Evolutionary conservation across 441 rosid genomes (phyloP).

Genomic region (Erodium moschatum): DNA sequence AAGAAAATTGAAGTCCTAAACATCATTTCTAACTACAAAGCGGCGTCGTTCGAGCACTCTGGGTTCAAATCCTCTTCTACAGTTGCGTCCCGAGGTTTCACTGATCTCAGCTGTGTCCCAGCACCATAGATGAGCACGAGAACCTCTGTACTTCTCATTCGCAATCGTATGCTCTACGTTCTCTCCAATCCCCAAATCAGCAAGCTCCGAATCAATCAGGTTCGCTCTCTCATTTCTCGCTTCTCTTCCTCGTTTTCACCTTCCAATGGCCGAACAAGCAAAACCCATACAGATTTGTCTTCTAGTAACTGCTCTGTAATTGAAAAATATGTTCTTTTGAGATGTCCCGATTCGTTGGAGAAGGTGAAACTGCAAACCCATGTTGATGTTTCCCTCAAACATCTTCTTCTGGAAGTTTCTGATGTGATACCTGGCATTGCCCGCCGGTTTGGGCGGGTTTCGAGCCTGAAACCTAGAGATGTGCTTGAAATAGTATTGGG

Average conservation of each 20-base stretch:
- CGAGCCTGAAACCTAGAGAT: slow-evolving; percentile 41
- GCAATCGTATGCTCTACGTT: slow-evolving; percentile 32
- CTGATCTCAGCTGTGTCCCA: not conserved
- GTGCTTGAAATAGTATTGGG: slow-evolving; percentile 51
- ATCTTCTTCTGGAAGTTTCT: slow-evolving; percentile 44
- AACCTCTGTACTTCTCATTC: not conserved
- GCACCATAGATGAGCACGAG: not conserved
- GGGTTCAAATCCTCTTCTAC: too few species aligned
- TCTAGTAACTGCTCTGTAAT: slow-evolving; percentile 24
- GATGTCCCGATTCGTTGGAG: slow-evolving; percentile 21
- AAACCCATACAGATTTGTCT: slow-evolving; percentile 27
- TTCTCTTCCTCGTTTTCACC: slow-evolving; percentile 20
- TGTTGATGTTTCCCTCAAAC: slow-evolving; percentile 33
- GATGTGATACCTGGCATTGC: slow-evolving; percentile 47
- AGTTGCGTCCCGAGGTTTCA: not conserved
- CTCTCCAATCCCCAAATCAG: slow-evolving; percentile 16
- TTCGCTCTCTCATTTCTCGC: slow-evolving; percentile 18
- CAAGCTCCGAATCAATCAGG: slow-evolving; percentile 21
- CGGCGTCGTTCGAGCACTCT: too few species aligned
- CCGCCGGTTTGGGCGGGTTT: slow-evolving; percentile 45
- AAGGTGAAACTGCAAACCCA: slow-evolving; percentile 18
- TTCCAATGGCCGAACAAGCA: slow-evolving; percentile 13
- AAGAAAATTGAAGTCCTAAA: too few species aligned
- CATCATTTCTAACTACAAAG: too few species aligned
- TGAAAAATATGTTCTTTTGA: slow-evolving; percentile 27